phyloP scores from a whole-genome alignment of 73 alveolate genomes.

The Tetrahymena elliotti region DNA sequence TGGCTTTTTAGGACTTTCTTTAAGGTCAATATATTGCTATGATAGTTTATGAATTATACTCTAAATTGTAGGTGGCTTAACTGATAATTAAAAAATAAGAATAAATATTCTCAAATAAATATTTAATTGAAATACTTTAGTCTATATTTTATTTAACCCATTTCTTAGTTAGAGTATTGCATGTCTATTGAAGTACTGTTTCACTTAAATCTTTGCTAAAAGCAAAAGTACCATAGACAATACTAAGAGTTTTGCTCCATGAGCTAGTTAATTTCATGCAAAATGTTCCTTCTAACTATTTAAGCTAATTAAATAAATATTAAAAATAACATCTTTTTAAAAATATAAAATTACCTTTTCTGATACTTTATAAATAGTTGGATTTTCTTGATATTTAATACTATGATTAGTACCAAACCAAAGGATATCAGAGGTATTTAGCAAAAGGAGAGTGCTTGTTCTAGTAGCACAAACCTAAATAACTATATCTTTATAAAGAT shows the following conservation, averaged over 20 bases:
- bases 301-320: background rate
- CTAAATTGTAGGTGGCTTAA: background rate
- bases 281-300: background rate
- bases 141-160: background rate
- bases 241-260: background rate
- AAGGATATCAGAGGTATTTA: background rate
- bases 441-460: background rate
- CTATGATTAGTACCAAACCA: background rate
- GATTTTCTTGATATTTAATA: background rate
- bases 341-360: background rate
- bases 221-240: background rate
- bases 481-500: background rate
- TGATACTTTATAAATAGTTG: background rate
- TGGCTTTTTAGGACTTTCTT: background rate
- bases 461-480: background rate
- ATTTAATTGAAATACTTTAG: background rate
- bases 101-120: background rate
- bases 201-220: background rate
- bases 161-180: background rate
- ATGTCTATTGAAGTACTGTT: background rate
- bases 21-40: background rate
- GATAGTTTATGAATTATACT: background rate
- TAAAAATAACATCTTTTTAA: background rate
- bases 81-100: background rate
- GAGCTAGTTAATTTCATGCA: background rate